phyloP scores from a whole-genome alignment of 1,284 basidiomycete genomes.

The Apiotrichum akiyoshidainum region DNA sequence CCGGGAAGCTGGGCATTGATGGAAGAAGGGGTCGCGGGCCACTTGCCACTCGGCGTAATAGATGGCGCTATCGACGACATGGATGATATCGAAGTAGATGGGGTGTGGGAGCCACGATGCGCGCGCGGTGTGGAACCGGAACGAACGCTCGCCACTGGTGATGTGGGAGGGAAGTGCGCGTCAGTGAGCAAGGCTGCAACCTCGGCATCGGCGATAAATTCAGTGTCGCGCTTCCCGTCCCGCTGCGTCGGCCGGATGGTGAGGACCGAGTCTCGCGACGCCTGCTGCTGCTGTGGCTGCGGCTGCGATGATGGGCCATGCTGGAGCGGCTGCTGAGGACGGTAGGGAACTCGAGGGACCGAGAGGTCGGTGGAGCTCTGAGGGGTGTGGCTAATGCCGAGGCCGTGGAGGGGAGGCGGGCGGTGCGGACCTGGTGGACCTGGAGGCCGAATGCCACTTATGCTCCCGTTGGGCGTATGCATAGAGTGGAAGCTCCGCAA shows the following conservation, averaged over 20 bases:
- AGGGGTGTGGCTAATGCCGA: background rate
- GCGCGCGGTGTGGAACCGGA: no score
- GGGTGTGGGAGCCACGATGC: no score
- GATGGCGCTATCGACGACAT: no score
- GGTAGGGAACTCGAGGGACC: no score
- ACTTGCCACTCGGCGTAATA: no score
- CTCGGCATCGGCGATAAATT: slow-evolving; percentile 7
- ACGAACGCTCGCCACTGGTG: background rate
- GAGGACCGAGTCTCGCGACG: background rate
- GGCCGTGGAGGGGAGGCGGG: background rate
- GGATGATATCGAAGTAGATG: no score
- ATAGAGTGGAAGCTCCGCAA: background rate
- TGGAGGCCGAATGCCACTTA: no score
- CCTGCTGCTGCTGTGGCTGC: background rate
- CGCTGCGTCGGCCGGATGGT: background rate
- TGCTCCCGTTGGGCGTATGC: no score
- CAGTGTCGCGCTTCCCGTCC: slow-evolving; percentile 2
- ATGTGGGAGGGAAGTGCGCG: background rate
- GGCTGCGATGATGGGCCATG: background rate
- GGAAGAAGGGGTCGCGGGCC: no score
- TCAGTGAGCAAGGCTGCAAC: slow-evolving; percentile 3
- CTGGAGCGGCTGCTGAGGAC: background rate
- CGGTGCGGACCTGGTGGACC: background rate
- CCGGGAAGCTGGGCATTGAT: no score
- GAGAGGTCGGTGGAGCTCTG: no score